Conservation (phyloP, 2,329 filamentous ascomycete species). For the Monosporascus sp. region DNA sequence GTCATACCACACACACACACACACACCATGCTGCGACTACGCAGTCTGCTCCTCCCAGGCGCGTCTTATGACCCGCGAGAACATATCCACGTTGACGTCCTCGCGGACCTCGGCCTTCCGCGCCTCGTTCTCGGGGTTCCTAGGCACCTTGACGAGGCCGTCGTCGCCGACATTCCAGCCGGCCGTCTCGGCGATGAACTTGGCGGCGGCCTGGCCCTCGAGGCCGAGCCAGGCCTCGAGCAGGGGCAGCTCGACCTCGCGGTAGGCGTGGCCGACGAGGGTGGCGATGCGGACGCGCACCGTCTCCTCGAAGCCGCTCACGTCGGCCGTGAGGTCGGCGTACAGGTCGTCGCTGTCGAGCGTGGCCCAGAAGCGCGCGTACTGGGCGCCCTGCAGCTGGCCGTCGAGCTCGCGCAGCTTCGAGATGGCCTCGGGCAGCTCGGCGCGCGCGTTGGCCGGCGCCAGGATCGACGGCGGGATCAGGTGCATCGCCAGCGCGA, state of each 20-base stretch:
- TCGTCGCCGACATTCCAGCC: conserved; percentile 77
- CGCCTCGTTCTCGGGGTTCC: conserved; percentile 96
- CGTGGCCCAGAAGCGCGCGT: conserved; percentile 87
- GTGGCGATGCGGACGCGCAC: conserved; percentile 86
- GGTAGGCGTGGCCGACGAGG: conserved; percentile 75
- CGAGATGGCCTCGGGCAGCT: conserved; percentile 83
- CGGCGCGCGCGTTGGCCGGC: conserved; percentile 51
- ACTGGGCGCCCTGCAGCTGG: conserved; percentile 85
- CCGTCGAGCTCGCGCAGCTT: conserved; percentile 81
- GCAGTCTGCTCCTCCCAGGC: conserved; percentile 74
- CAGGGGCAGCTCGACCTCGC: conserved; percentile 62
- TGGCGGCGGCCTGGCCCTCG: conserved; percentile 59
- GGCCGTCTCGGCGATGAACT: conserved; percentile 79
- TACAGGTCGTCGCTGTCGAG: conserved; percentile 93
- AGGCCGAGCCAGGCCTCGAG: conserved; percentile 74
- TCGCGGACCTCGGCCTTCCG: conserved; percentile 93
- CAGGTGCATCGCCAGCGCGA: conserved; percentile 88
- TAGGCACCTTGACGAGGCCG: conserved; percentile 67
- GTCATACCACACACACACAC: background rate
- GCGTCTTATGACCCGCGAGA: conserved; percentile 71
- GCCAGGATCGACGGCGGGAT: conserved; percentile 78
- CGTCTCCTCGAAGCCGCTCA: conserved; percentile 89
- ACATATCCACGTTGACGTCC: conserved; percentile 88
- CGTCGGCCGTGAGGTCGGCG: conserved; percentile 90
- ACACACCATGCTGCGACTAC: background rate